Evolutionary conservation across 1,139 yeast species (phyloP).

Genomic region (Pneumocystis carinii): DNA sequence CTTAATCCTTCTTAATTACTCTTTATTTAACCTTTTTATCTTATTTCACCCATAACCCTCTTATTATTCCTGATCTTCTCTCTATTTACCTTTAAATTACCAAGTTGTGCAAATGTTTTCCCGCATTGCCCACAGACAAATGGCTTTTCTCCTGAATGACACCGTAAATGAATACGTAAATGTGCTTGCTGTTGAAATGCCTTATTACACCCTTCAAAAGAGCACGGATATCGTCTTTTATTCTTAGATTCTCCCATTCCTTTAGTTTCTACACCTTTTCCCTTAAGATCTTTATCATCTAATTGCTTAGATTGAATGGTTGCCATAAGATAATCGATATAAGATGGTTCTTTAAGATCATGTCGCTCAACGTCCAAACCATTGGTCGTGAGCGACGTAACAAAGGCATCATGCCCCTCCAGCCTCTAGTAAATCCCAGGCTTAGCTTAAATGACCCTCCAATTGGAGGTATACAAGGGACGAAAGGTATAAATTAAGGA

Average conservation of each 20-base stretch:
- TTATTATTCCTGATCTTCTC: not conserved
- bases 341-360: not conserved
- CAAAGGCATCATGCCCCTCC: too few species aligned
- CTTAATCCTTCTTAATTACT: too few species aligned
- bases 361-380: too few species aligned
- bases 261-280: too few species aligned
- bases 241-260: not conserved
- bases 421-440: too few species aligned
- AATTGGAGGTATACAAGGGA: too few species aligned
- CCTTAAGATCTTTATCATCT: not conserved
- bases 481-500: too few species aligned
- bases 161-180: conserved; percentile 5
- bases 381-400: too few species aligned
- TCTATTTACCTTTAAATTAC: not conserved
- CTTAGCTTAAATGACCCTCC: too few species aligned
- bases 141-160: conserved; percentile 6
- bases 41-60: too few species aligned
- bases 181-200: conserved; percentile 5
- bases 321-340: conserved; percentile 16
- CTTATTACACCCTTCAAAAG: not conserved
- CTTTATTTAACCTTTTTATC: too few species aligned
- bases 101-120: conserved; percentile 18
- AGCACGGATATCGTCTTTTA: not conserved
- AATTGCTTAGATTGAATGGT: conserved; percentile 2
- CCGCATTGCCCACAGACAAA: conserved; percentile 4